Evolutionary conservation across 352 stramenopile species (phyloP).

Genomic region (Phytophthora pluvialis): DNA sequence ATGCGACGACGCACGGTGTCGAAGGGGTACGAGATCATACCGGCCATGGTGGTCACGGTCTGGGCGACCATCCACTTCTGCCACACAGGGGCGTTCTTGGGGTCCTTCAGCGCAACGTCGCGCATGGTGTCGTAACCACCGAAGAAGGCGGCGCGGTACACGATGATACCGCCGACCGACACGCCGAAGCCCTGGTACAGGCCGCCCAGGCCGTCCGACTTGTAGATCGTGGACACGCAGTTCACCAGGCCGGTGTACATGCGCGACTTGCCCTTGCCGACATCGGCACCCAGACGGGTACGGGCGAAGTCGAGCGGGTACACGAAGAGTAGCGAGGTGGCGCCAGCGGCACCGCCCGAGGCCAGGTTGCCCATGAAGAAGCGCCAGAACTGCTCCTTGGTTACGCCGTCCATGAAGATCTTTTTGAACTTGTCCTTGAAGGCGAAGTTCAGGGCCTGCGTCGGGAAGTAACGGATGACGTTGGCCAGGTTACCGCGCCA

Average conservation of each 20-base stretch:
- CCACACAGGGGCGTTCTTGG: slow-evolving; percentile 88
- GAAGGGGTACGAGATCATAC: slow-evolving; percentile 97
- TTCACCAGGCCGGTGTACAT: slow-evolving; percentile 98
- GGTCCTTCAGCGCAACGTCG: slow-evolving; percentile 86
- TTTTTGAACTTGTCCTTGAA: slow-evolving; percentile 96
- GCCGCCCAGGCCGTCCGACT: slow-evolving; percentile 87
- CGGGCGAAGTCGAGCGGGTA: slow-evolving; percentile 99
- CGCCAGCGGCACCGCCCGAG: slow-evolving; percentile 96
- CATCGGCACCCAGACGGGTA: slow-evolving; percentile 98
- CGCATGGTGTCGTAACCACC: slow-evolving; percentile 98
- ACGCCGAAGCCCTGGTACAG: slow-evolving; percentile 99
- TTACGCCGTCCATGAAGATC: slow-evolving; percentile 86
- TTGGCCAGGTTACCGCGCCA: slow-evolving; percentile 93
- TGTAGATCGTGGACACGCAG: slow-evolving; percentile 97
- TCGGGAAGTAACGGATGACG: slow-evolving; percentile 94
- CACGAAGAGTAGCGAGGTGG: slow-evolving; percentile 96
- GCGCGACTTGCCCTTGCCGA: slow-evolving; percentile 96
- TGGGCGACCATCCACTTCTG: slow-evolving; percentile 93
- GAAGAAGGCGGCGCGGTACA: slow-evolving; percentile 99
- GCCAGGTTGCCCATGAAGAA: slow-evolving; percentile 99
- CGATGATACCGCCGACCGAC: slow-evolving; percentile 98
- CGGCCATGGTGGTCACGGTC: slow-evolving; percentile 90
- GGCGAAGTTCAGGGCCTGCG: slow-evolving; percentile 93
- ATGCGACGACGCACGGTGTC: slow-evolving; percentile 95
- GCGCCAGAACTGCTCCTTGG: slow-evolving; percentile 97